A percentile compares a stretch with the other conserved stretches of the same genome.
Conservation (phyloP, 2,329 filamentous ascomycete species). For the Botrytis sinoallii region DNA sequence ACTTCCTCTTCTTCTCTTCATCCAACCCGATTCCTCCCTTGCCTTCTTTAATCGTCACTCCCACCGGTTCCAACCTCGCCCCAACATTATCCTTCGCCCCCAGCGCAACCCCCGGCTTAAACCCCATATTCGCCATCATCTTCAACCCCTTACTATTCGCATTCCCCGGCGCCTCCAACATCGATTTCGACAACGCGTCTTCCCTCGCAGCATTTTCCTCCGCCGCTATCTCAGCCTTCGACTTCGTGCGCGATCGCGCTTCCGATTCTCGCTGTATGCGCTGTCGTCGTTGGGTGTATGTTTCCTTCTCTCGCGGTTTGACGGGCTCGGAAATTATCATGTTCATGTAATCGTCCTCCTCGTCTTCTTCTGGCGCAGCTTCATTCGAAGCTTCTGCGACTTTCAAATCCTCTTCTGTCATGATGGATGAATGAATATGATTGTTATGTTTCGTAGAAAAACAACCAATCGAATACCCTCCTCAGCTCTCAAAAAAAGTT, state of each 20-base stretch:
- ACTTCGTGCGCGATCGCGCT: slow-evolving; percentile 65
- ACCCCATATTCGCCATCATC: slow-evolving; percentile 98
- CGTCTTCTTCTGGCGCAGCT: slow-evolving; percentile 30
- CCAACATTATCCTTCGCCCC: slow-evolving; percentile 56
- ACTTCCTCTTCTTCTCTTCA: slow-evolving; percentile 75
- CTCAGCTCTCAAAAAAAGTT: not conserved
- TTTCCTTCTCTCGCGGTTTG: slow-evolving; percentile 51
- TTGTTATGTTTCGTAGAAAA: not conserved
- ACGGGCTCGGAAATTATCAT: slow-evolving; percentile 78
- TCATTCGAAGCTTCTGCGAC: not conserved
- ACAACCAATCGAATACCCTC: not conserved
- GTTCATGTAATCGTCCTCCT: slow-evolving; percentile 92
- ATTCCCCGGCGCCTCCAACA: slow-evolving; percentile 55
- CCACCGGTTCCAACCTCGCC: slow-evolving; percentile 65
- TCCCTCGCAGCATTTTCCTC: slow-evolving; percentile 72
- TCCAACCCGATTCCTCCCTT: slow-evolving; percentile 82
- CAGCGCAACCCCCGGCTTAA: slow-evolving; percentile 70
- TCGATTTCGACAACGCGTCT: slow-evolving; percentile 68
- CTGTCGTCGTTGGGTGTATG: slow-evolving; percentile 54
- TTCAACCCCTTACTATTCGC: slow-evolving; percentile 80
- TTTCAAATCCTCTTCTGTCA: not conserved
- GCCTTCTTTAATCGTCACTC: slow-evolving; percentile 72
- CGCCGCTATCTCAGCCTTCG: slow-evolving; percentile 78
- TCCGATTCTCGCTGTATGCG: slow-evolving; percentile 58
- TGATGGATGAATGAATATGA: not conserved